phyloP scores from a whole-genome alignment of 2,329 filamentous ascomycete species.

The Penicillium polonicum region DNA sequence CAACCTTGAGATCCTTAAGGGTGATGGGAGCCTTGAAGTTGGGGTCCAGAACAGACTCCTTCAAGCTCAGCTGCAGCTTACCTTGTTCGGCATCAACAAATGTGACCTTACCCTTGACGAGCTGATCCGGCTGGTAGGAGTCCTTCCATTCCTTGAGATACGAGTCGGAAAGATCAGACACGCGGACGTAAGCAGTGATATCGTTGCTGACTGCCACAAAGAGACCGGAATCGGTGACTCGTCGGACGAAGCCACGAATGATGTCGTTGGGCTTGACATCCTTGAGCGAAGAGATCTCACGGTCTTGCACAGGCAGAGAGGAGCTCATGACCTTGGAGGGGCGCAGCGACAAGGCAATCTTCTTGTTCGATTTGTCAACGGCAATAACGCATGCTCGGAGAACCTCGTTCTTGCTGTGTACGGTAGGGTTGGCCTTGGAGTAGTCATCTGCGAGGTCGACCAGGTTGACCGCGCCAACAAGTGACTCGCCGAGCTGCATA shows the following conservation, averaged over 20 bases:
- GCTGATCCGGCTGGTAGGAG: constrained; percentile 79
- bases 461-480: constrained; percentile 77
- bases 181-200: constrained; percentile 77
- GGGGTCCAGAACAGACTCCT: constrained; percentile 77
- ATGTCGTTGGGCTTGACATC: constrained; percentile 75
- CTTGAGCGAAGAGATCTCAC: constrained; percentile 68
- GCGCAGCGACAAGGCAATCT: constrained; percentile 73
- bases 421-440: constrained; percentile 70
- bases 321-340: constrained; percentile 89
- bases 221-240: constrained; percentile 82
- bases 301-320: constrained; percentile 74
- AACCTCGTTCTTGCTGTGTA: constrained; percentile 79
- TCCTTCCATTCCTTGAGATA: constrained; percentile 97
- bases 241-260: constrained; percentile 87
- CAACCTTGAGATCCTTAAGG: constrained; percentile 73
- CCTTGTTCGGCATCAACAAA: constrained; percentile 66
- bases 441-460: constrained; percentile 87
- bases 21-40: constrained; percentile 72
- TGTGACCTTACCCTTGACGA: constrained; percentile 83
- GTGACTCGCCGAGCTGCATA: constrained; percentile 76
- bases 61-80: constrained; percentile 82
- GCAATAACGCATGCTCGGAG: constrained; percentile 82
- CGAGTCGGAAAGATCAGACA: constrained; percentile 83
- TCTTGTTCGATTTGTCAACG: constrained; percentile 81
- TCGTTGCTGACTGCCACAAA: constrained; percentile 81